Conservation (phyloP, 2,329 filamentous ascomycete species). For the Coniella vitis region DNA sequence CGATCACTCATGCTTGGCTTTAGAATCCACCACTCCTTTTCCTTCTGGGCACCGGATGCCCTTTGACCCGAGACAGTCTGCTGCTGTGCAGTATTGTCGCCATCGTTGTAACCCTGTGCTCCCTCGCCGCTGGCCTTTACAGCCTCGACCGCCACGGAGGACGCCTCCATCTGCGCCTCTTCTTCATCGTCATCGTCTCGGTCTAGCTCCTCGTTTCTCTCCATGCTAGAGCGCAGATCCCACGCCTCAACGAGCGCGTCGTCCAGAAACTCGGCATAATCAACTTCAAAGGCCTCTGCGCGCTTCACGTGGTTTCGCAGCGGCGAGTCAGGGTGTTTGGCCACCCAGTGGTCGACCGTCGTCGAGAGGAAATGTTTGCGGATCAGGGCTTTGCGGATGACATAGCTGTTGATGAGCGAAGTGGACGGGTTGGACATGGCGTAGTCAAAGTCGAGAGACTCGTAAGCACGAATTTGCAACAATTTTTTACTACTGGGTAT, state of each 20-base stretch:
- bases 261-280: constrained; percentile 94
- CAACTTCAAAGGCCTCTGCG: constrained; percentile 82
- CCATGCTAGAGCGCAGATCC: constrained; percentile 74
- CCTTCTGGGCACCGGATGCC: constrained; percentile 18
- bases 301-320: constrained; percentile 67
- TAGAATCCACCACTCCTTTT: constrained; percentile 89
- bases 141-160: not conserved
- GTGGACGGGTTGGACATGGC: constrained; percentile 54
- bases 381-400: constrained; percentile 93
- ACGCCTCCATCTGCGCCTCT: not conserved
- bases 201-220: constrained; percentile 50
- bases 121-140: no score
- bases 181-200: not conserved
- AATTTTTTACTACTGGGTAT: no score
- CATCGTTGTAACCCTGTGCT: no score
- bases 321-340: constrained; percentile 69
- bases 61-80: not conserved
- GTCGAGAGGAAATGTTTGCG: constrained; percentile 88
- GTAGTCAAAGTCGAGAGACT: constrained; percentile 77
- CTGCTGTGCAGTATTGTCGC: not conserved
- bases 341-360: constrained; percentile 77
- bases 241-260: constrained; percentile 87
- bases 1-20: constrained; percentile 98
- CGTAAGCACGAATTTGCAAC: constrained; percentile 81
- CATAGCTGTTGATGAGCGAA: constrained; percentile 76